A percentile compares a stretch with the other conserved stretches of the same genome.
Conservation (phyloP, 208 protist genomes). For the Crithidia acanthocephali region DNA sequence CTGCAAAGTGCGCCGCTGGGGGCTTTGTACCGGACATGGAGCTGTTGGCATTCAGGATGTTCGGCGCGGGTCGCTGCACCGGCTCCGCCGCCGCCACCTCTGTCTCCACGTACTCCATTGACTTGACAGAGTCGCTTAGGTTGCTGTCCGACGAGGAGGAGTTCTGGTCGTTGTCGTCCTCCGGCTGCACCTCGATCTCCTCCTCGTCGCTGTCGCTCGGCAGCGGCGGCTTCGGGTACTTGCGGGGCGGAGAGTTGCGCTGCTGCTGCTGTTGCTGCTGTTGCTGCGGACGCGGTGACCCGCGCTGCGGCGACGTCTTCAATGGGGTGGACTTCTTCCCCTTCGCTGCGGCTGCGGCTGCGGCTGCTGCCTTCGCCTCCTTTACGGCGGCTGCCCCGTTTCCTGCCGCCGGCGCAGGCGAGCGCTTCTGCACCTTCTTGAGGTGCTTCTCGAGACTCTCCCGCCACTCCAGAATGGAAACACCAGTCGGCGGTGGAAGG, state of each 20-base stretch:
- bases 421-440: slow-evolving; percentile 15
- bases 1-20: slow-evolving; percentile 6
- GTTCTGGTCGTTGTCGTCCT: not conserved
- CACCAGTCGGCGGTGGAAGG: slow-evolving; percentile 44
- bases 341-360: slow-evolving; percentile 12
- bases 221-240: not conserved
- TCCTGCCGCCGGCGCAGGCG: not conserved
- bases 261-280: not conserved
- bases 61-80: not conserved
- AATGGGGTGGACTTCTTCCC: too few relatives aligned
- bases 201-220: slow-evolving; percentile 3
- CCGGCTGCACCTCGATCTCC: not conserved
- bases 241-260: not conserved
- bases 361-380: slow-evolving; percentile 1
- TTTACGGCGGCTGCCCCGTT: slow-evolving; percentile 16
- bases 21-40: not conserved
- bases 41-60: not conserved
- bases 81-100: not conserved
- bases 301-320: not conserved
- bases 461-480: slow-evolving; percentile 44
- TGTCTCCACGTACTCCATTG: not conserved
- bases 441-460: slow-evolving; percentile 31
- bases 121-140: slow-evolving; percentile 4
- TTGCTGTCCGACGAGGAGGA: not conserved
- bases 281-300: not conserved